Evolutionary conservation across 2,329 filamentous ascomycete species (phyloP).

Genomic region (Penicillium sp.): DNA sequence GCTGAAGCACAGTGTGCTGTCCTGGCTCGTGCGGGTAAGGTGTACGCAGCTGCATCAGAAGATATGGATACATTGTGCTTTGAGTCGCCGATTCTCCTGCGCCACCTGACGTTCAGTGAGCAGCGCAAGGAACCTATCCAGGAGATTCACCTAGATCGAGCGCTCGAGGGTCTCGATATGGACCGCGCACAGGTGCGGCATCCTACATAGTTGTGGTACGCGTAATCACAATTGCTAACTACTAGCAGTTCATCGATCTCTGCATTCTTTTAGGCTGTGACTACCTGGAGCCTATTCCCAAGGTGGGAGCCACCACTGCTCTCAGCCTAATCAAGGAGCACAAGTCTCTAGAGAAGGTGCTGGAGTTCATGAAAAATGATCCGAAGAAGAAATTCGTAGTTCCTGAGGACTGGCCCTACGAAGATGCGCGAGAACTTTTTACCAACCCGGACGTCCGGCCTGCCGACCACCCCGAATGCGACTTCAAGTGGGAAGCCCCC

Average conservation of each 20-base stretch:
- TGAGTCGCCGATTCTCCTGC: slow-evolving; percentile 81
- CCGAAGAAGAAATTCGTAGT: slow-evolving; percentile 76
- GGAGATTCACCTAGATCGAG: slow-evolving; percentile 85
- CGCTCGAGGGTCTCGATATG: slow-evolving; percentile 84
- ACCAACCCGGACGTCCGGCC: slow-evolving; percentile 82
- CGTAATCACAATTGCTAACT: slow-evolving; percentile 4
- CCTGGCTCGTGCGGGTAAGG: slow-evolving; percentile 84
- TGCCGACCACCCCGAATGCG: slow-evolving; percentile 81
- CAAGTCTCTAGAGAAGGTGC: slow-evolving; percentile 79
- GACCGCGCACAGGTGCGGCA: slow-evolving; percentile 69
- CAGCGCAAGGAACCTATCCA: slow-evolving; percentile 97
- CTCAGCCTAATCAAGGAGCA: slow-evolving; percentile 93
- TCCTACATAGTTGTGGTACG: slow-evolving; percentile 6
- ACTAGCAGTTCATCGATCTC: slow-evolving; percentile 81
- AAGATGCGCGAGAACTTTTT: slow-evolving; percentile 88
- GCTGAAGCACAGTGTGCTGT: slow-evolving; percentile 95
- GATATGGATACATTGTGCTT: slow-evolving; percentile 99
- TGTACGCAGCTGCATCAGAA: slow-evolving; percentile 93
- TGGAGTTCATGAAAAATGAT: slow-evolving; percentile 74
- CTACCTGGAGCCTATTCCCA: slow-evolving; percentile 94
- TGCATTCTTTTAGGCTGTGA: slow-evolving; percentile 98
- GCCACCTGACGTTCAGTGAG: slow-evolving; percentile 95
- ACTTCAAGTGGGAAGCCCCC: slow-evolving; percentile 97
- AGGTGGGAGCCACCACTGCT: slow-evolving; percentile 86
- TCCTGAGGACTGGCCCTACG: slow-evolving; percentile 95